Conservation (phyloP, 106 monocot genomes). For the Phalaenopsis equestris region DNA sequence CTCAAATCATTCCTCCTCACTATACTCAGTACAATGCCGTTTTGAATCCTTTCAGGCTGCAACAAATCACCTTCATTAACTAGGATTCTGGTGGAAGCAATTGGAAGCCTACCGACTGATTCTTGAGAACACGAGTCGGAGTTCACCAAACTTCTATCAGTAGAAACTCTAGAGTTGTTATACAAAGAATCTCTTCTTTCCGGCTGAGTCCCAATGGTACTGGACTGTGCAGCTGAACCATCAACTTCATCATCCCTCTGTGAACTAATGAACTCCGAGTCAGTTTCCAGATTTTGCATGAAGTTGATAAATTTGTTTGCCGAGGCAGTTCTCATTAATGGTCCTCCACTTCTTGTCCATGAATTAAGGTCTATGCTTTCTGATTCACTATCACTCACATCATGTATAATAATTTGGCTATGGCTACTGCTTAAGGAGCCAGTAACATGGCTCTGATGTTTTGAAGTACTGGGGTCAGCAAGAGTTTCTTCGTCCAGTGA, state of each 20-base stretch:
- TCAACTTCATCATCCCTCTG: slow-evolving; percentile 28
- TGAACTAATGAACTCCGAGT: slow-evolving; percentile 17
- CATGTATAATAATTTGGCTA: slow-evolving; percentile 17
- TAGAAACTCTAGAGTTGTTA: slow-evolving; percentile 2
- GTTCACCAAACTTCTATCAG: slow-evolving; percentile 29
- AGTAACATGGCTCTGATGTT: neutral
- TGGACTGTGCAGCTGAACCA: slow-evolving; percentile 1
- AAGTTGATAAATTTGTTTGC: slow-evolving; percentile 70
- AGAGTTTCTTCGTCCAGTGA: slow-evolving; percentile 63
- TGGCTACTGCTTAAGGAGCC: neutral
- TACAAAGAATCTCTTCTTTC: slow-evolving; percentile 9
- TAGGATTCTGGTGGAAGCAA: slow-evolving; percentile 40
- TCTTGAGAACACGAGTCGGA: slow-evolving; percentile 25
- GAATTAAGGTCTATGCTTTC: slow-evolving; percentile 66
- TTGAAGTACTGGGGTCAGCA: slow-evolving; percentile 17
- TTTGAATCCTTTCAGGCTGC: slow-evolving; percentile 67
- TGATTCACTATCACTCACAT: slow-evolving; percentile 78
- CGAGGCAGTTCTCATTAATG: slow-evolving; percentile 79
- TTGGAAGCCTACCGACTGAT: neutral
- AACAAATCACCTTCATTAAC: slow-evolving; percentile 77
- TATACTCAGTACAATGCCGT: slow-evolving; percentile 75
- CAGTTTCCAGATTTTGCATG: slow-evolving; percentile 50
- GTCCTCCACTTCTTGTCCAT: slow-evolving; percentile 84
- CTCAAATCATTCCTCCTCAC: slow-evolving; percentile 48
- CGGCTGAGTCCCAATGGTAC: slow-evolving; percentile 7